These are phyloP conservation scores for Fusarium hostae DNA, from an alignment of 2,329 filamentous ascomycete species.

Conservation along the genomic window DNA sequence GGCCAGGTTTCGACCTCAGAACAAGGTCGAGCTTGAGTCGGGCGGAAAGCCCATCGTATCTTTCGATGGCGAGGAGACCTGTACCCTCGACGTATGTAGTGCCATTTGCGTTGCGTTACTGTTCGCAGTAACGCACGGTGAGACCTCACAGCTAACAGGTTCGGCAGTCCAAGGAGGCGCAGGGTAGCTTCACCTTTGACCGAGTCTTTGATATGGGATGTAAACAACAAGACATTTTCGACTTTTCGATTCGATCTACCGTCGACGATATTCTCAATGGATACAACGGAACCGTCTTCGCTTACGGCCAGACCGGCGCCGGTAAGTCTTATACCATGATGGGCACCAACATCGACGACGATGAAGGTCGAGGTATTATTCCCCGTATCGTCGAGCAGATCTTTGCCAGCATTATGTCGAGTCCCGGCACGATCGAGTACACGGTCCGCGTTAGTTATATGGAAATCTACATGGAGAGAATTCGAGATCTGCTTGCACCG, in stretches of 20 bases:
- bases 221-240: slow-evolving; percentile 92
- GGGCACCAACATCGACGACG: slow-evolving; percentile 85
- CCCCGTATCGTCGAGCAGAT: slow-evolving; percentile 98
- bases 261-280: slow-evolving; percentile 99
- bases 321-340: slow-evolving; percentile 99
- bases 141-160: slow-evolving; percentile 39
- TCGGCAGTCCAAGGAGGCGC: slow-evolving; percentile 79
- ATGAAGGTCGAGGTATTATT: slow-evolving; percentile 89
- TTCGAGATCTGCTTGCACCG: slow-evolving; percentile 90
- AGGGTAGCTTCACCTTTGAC: slow-evolving; percentile 94
- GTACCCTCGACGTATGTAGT: slow-evolving; percentile 78
- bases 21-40: slow-evolving; percentile 89
- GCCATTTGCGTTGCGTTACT: slow-evolving; percentile 3
- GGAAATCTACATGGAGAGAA: slow-evolving; percentile 99
- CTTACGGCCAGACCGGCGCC: slow-evolving; percentile 97
- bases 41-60: slow-evolving; percentile 92
- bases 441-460: slow-evolving; percentile 99
- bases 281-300: slow-evolving; percentile 99
- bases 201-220: slow-evolving; percentile 96
- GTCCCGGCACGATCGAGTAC: slow-evolving; percentile 94
- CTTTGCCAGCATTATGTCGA: slow-evolving; percentile 92
- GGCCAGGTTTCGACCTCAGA: slow-evolving; percentile 96
- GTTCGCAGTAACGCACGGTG: neutral
- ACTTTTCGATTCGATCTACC: slow-evolving; percentile 95
- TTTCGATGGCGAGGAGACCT: slow-evolving; percentile 91